A percentile compares a stretch with the other conserved stretches of the same genome.
These are phyloP conservation scores for Colletotrichum tamarilloi DNA, from an alignment of 2,329 filamentous ascomycete species.

Conservation along the genomic window DNA sequence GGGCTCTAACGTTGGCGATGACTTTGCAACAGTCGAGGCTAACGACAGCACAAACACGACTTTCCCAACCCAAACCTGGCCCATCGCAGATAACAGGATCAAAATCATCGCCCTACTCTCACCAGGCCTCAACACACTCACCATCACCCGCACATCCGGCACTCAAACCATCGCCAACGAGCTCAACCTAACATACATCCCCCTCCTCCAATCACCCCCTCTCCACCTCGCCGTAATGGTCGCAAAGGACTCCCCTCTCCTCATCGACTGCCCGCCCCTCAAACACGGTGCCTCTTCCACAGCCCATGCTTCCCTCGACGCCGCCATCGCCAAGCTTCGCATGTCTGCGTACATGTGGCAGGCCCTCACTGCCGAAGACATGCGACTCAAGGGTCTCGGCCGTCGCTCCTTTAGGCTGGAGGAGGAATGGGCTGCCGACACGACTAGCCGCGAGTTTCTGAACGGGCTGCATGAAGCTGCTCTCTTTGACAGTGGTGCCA, in stretches of 20 bases:
- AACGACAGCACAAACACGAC: neutral
- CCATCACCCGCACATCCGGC: neutral
- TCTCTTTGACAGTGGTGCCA: slow-evolving; percentile 11
- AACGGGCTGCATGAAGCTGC: slow-evolving; percentile 13
- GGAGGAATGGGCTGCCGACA: slow-evolving; percentile 78
- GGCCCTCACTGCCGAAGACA: slow-evolving; percentile 79
- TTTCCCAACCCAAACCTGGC: slow-evolving; percentile 29
- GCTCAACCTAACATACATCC: slow-evolving; percentile 64
- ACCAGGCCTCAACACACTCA: slow-evolving; percentile 12
- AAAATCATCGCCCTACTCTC: slow-evolving; percentile 25
- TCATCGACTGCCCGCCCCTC: slow-evolving; percentile 73
- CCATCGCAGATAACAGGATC: slow-evolving; percentile 3
- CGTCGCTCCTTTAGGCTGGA: slow-evolving; percentile 78
- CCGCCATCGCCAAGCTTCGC: slow-evolving; percentile 76
- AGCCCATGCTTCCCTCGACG: slow-evolving; percentile 62
- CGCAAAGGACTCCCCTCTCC: slow-evolving; percentile 75
- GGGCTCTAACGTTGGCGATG: neutral
- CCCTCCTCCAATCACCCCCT: slow-evolving; percentile 67
- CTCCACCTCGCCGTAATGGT: slow-evolving; percentile 77
- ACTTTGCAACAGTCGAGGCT: slow-evolving; percentile 5
- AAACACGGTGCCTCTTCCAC: slow-evolving; percentile 68
- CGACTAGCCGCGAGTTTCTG: slow-evolving; percentile 58
- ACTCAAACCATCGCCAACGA: neutral
- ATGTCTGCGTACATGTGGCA: slow-evolving; percentile 84
- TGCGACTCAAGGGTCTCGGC: slow-evolving; percentile 76